Base-by-base conservation (phyloP, 768 basidiomycete species). In the Strobilomyces echinocephalus region DNA sequence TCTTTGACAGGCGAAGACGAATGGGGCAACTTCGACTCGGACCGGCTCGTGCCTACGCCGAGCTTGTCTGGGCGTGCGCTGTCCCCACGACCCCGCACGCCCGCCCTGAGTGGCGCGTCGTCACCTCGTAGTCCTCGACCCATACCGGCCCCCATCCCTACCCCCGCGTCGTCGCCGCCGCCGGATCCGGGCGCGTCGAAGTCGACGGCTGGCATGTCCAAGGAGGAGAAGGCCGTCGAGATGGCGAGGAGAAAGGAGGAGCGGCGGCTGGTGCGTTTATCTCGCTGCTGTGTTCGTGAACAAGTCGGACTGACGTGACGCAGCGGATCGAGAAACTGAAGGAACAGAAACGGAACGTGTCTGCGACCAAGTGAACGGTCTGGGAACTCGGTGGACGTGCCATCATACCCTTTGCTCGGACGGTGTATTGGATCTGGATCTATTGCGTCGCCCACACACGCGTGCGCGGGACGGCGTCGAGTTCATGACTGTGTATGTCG, bases 141-240 rank as follows among this genome's bases (percentile, higher is more conserved):
- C 16, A 8, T 40, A 5, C 21, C 18, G 57, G 63, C 54, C 26
- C 60, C 18, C 57, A 60, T 5, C 52, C 52, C 63, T 9, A 72
- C 70, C 3, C 66, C 64, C 1, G 16, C 67, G 24, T 57, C 69
- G 4, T 71, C 65, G 1, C 54, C 67, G 10, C 48, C 49, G 1
- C 40, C 39, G 10, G 64, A 64, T 18, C 21, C 60, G 1, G 54
- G 64, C 9, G 52, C 41, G 4, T 18, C 54, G 4, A 62, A 54
- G 47, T 73, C 76, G 51, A 70, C 79, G 26, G 69, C 68, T 1
- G 74, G 73, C 0, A 75, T 92, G 78, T 79, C 81, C 26, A 97
- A 93, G 68, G 95, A 97, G 69, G 93, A 95, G 60, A 95, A 89
- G 69, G 90, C 90, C 2, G 84, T 83, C n/a, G 92, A 97, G 74